Conservation (phyloP, 1,139 yeast species). For the Candida gigantensis region DNA sequence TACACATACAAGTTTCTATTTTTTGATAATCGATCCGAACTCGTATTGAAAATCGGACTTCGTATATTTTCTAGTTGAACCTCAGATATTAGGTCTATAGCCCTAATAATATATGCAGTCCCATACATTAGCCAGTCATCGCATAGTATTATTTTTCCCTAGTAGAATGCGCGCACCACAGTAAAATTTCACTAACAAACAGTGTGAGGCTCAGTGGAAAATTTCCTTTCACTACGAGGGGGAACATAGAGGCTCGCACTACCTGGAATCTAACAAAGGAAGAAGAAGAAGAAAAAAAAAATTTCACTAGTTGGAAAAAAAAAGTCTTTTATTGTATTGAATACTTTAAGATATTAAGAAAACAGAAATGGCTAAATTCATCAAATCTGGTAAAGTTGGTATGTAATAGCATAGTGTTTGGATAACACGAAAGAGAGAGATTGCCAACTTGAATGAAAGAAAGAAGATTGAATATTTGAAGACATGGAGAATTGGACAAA, state of each 20-base stretch:
- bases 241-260: too few relatives aligned
- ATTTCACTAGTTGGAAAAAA: slow-evolving; percentile 12
- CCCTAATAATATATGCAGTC: slow-evolving; percentile 10
- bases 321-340: slow-evolving; percentile 3
- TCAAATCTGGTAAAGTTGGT: slow-evolving; percentile 99
- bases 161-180: slow-evolving; percentile 1
- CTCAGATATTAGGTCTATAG: slow-evolving; percentile 9
- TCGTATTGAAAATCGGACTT: too few relatives aligned
- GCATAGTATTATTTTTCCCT: background rate
- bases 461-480: too few relatives aligned
- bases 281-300: slow-evolving; percentile 12
- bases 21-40: too few relatives aligned
- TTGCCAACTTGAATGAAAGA: background rate
- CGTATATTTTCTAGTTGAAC: too few relatives aligned
- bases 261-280: slow-evolving; percentile 1
- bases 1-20: too few relatives aligned
- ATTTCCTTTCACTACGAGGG: too few relatives aligned
- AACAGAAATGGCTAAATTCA: slow-evolving; percentile 86
- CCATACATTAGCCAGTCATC: background rate
- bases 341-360: slow-evolving; percentile 9
- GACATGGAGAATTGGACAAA: too few relatives aligned
- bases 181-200: slow-evolving; percentile 1
- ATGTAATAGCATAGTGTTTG: slow-evolving; percentile 55
- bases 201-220: too few relatives aligned
- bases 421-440: slow-evolving; percentile 5